Evolutionary conservation across 805 yeast genomes (phyloP).

Genomic region (Candida namnaoensis): DNA sequence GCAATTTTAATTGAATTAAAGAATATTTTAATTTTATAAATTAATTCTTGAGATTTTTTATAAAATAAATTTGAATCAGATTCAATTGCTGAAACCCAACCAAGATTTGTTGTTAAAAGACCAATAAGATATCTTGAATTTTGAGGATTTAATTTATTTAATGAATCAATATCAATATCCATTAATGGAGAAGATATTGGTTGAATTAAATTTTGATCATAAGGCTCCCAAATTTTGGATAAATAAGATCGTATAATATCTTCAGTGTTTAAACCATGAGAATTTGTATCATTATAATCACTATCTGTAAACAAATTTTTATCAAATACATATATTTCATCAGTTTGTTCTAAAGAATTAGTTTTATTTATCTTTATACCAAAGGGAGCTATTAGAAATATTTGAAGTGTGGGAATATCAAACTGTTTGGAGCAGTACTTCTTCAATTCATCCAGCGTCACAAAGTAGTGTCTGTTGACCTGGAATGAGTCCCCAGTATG

Average conservation of each 20-base stretch:
- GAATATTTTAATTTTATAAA: constrained; percentile 28
- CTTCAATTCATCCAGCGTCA: constrained; percentile 32
- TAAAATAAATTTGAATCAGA: constrained; percentile 29
- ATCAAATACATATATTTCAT: constrained; percentile 56
- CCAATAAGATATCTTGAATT: constrained; percentile 17
- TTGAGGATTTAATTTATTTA: constrained; percentile 6
- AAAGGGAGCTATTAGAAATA: constrained; percentile 52
- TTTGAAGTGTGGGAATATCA: constrained; percentile 28
- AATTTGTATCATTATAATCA: too few relatives aligned
- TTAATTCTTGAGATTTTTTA: constrained; percentile 19
- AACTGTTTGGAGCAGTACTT: constrained; percentile 31
- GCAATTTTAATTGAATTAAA: constrained; percentile 39
- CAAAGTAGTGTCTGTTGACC: constrained; percentile 29
- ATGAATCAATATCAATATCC: constrained; percentile 14
- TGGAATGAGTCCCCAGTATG: constrained; percentile 31
- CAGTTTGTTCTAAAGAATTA: constrained; percentile 33
- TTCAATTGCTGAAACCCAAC: constrained; percentile 41
- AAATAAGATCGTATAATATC: constrained; percentile 9
- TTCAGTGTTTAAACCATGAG: constrained; percentile 10
- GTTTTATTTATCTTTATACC: constrained; percentile 46
- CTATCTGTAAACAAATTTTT: constrained; percentile 41
- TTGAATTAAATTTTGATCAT: constrained; percentile 16
- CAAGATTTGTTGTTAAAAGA: constrained; percentile 34
- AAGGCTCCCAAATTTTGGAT: constrained; percentile 1
- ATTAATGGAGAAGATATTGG: constrained; percentile 28